Evolutionary conservation across 2,329 filamentous ascomycete species (phyloP).

Genomic region (Verticillium tricorpus): DNA sequence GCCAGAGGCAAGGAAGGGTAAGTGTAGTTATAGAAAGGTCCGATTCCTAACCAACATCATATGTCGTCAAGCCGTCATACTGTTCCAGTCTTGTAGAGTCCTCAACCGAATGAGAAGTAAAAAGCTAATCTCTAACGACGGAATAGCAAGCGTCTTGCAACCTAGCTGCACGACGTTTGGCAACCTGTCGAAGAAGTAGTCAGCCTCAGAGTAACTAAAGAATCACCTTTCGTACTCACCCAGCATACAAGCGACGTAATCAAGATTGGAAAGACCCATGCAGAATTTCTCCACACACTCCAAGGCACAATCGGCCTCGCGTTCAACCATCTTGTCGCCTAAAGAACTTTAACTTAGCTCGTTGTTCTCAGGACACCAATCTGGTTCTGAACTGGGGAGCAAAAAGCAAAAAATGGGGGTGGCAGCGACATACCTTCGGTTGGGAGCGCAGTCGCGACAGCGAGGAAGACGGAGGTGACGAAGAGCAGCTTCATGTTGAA

Average conservation of each 20-base stretch:
- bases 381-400: neutral
- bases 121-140: neutral
- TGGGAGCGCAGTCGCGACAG: neutral
- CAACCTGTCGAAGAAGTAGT: neutral
- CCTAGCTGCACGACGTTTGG: neutral
- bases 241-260: neutral
- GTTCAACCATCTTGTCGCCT: neutral
- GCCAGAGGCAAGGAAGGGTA: neutral
- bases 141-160: neutral
- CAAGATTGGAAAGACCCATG: neutral
- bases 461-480: neutral
- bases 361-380: neutral
- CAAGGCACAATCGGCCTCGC: neutral
- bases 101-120: neutral
- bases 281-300: neutral
- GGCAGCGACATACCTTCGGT: neutral
- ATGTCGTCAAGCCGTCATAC: neutral
- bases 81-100: neutral
- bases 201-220: neutral
- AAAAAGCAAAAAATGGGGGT: neutral
- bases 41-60: neutral
- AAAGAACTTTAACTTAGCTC: neutral
- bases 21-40: neutral
- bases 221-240: neutral
- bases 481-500: neutral